A percentile compares a stretch with the other conserved stretches of the same genome.
Evolutionary conservation across 2,329 filamentous ascomycete species (phyloP).

Genomic region (Aspergillus pseudoviridinutans): DNA sequence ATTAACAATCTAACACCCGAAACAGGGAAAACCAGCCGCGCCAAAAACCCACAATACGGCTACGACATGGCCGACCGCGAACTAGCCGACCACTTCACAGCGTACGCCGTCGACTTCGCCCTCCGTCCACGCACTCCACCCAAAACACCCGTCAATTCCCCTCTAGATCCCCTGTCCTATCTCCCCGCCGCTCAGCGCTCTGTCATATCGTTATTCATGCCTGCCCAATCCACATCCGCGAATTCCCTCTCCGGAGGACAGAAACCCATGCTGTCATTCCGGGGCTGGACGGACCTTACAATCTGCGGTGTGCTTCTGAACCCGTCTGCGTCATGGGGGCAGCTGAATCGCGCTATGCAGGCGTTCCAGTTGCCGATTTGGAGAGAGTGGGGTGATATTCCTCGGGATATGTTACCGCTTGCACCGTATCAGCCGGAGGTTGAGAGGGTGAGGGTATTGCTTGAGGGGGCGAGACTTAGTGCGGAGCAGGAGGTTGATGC

Average conservation of each 20-base stretch:
- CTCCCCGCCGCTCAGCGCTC: too few relatives aligned
- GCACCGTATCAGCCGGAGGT: conserved; percentile 8
- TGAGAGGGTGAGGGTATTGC: conserved; percentile 3
- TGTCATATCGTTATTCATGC: too few relatives aligned
- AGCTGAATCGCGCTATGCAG: conserved; percentile 2
- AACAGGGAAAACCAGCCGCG: neutral
- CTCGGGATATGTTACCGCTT: conserved; percentile 6
- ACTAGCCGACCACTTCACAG: conserved; percentile 9
- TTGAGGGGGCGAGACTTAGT: conserved; percentile 1
- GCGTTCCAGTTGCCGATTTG: neutral
- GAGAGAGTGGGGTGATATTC: conserved; percentile 4
- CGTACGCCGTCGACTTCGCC: conserved; percentile 7
- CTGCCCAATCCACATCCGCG: too few relatives aligned
- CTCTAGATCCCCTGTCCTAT: too few relatives aligned
- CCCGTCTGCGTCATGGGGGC: too few relatives aligned
- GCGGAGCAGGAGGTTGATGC: too few relatives aligned
- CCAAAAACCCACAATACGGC: neutral
- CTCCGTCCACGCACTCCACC: conserved; percentile 5
- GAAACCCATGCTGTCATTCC: too few relatives aligned
- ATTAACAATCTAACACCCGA: too few relatives aligned
- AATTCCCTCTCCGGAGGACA: too few relatives aligned
- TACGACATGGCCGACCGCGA: conserved; percentile 9
- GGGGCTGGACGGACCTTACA: too few relatives aligned
- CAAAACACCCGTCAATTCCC: too few relatives aligned
- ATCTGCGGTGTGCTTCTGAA: too few relatives aligned